phyloP scores from a whole-genome alignment of 73 alveolate genomes.

The Effrenium voratum region DNA sequence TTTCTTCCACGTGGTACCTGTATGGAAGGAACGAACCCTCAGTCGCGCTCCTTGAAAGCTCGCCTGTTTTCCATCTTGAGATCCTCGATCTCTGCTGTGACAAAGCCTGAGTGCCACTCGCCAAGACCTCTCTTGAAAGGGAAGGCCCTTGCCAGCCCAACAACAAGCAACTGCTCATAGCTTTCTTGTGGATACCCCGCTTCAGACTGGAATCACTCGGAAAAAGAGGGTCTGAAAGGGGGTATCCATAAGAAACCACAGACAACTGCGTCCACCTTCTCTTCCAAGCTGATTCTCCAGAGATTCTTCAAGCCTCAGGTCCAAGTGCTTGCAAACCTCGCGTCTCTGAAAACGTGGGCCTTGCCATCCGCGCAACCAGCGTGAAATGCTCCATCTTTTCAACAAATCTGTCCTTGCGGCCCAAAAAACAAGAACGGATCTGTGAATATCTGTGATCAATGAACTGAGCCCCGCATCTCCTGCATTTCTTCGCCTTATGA shows the following conservation, averaged over 20 bases:
- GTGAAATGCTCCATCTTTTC: slow-evolving; percentile 62
- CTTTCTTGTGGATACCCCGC: no score
- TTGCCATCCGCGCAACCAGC: slow-evolving; percentile 51
- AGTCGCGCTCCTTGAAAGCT: neutral
- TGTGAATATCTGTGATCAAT: neutral
- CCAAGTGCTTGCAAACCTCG: neutral
- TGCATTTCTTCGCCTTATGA: slow-evolving; percentile 49
- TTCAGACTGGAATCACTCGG: neutral
- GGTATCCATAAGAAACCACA: neutral
- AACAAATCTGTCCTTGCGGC: slow-evolving; percentile 46
- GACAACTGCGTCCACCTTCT: slow-evolving; percentile 29
- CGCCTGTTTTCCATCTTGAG: slow-evolving; percentile 55
- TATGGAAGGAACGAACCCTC: neutral
- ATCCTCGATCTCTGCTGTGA: neutral
- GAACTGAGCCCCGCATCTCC: neutral
- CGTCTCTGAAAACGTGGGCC: neutral
- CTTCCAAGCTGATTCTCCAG: slow-evolving; percentile 69
- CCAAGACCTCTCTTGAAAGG: no score
- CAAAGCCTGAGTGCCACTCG: slow-evolving; percentile 22
- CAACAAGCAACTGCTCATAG: no score
- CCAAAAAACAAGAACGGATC: neutral
- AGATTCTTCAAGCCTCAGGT: slow-evolving; percentile 32
- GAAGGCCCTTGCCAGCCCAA: no score
- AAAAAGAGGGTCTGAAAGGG: neutral
- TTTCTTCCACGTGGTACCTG: slow-evolving; percentile 1